Conservation (phyloP, 345 rosid genomes). For the Erucastrum elatum region DNA sequence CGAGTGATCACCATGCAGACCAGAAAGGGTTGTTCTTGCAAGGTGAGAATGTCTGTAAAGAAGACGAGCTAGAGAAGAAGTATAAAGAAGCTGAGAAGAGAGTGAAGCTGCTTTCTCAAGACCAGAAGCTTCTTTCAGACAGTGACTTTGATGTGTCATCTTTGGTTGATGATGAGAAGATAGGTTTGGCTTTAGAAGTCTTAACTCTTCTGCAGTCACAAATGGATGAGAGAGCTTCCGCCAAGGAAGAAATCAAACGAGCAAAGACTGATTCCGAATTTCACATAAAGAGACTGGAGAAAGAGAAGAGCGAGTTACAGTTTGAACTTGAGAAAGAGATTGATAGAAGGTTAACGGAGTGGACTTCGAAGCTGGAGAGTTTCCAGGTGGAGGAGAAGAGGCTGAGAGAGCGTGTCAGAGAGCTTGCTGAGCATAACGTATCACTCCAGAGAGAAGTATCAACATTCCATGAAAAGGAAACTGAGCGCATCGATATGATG, state of each 20-base stretch:
- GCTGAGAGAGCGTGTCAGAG: conserved; percentile 89
- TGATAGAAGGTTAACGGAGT: conserved; percentile 88
- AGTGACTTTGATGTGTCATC: conserved; percentile 58
- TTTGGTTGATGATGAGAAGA: conserved; percentile 63
- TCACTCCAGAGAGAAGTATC: conserved; percentile 89
- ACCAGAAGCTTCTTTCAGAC: conserved; percentile 54
- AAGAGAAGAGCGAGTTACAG: conserved; percentile 78
- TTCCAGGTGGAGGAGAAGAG: conserved; percentile 76
- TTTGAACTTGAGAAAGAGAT: conserved; percentile 78
- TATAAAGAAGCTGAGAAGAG: conserved; percentile 75
- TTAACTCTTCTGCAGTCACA: conserved; percentile 61
- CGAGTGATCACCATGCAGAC: conserved; percentile 33
- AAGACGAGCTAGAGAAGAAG: conserved; percentile 56
- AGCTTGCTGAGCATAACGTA: conserved; percentile 95
- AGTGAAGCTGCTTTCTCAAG: conserved; percentile 62
- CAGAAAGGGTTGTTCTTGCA: conserved; percentile 34
- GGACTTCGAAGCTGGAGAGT: conserved; percentile 75
- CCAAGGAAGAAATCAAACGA: conserved; percentile 56
- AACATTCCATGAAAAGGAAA: conserved; percentile 67
- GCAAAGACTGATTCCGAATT: conserved; percentile 58
- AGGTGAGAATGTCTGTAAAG: conserved; percentile 40
- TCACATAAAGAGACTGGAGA: conserved; percentile 56
- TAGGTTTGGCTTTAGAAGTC: conserved; percentile 76
- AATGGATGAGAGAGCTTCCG: conserved; percentile 63
- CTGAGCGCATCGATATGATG: conserved; percentile 56